phyloP scores from a whole-genome alignment of 805 yeast genomes.

The Candida ovalis region DNA sequence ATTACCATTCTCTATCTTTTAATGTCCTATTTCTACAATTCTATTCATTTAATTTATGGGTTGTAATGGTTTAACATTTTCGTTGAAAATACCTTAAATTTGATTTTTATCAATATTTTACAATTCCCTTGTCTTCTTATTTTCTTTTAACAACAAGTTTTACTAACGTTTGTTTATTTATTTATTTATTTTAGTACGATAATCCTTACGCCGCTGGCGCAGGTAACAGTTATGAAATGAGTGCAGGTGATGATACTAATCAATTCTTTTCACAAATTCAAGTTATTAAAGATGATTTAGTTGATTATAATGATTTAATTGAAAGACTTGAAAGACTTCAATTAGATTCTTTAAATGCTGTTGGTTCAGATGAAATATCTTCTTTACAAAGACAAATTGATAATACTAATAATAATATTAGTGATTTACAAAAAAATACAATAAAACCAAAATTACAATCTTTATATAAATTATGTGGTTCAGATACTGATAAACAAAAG shows the following conservation, averaged over 20 bases:
- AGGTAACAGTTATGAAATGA: slow-evolving; percentile 23
- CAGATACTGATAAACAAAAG: slow-evolving; percentile 76
- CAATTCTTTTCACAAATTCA: slow-evolving; percentile 68
- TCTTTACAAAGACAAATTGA: slow-evolving; percentile 74
- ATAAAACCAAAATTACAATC: slow-evolving; percentile 74
- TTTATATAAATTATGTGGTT: slow-evolving; percentile 65
- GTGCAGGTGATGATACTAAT: slow-evolving; percentile 21
- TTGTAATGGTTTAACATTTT: too few relatives aligned
- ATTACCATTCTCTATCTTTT: too few relatives aligned
- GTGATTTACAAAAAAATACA: slow-evolving; percentile 61
- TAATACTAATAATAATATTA: slow-evolving; percentile 69
- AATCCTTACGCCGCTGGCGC: slow-evolving; percentile 25
- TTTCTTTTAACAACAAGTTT: neutral
- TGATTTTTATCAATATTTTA: neutral
- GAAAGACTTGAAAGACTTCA: slow-evolving; percentile 69
- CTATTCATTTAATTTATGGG: too few relatives aligned
- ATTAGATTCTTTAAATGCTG: slow-evolving; percentile 65
- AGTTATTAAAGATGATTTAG: slow-evolving; percentile 62
- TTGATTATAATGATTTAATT: slow-evolving; percentile 65
- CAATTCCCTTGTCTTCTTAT: neutral
- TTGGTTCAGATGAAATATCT: slow-evolving; percentile 65
- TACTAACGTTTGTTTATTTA: neutral
- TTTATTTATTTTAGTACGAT: slow-evolving; percentile 7
- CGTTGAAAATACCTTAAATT: too few relatives aligned
- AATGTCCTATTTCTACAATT: too few relatives aligned